Evolutionary conservation across 1,284 basidiomycete genomes (phyloP), one percentile per base, ranked within the genome.

Genomic region (Naganishia sp.): DNA sequence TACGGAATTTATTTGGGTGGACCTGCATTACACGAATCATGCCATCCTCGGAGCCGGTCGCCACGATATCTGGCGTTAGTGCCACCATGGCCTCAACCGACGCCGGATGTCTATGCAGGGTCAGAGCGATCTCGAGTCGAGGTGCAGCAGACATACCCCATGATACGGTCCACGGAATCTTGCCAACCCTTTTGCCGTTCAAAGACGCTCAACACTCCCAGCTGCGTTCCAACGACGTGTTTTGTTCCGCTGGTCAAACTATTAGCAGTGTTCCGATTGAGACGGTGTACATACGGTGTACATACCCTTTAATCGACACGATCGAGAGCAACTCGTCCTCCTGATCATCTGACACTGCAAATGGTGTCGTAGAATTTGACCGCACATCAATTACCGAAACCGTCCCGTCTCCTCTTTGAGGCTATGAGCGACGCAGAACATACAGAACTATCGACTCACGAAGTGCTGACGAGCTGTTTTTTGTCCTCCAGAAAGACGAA

Each of bases 41-140:
- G 0, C 94, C 94, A 76, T 98, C 94, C 4, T 92, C 93, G 0
- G 92, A 94, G 3, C 94, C 94, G 0, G 94, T 94, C 2, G 95
- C 85, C 64, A 97, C 85, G 36, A 84, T 80, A 71, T 84, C 83
- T 7, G 75, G 73, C 0, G 90, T 92, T 63, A 96, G 77, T 53
- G 85, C 78, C 70, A 89, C 90, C 21, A 94, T 82, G 3, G 92
- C 87, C 74, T 94, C 92, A 53, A 94, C 86, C 16, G 90, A 93
- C 69, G 90, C 85, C 6, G 92, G 92, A 77, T 94, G 92, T 2
- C 90, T 90, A 69, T 18, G 25, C 23, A 10, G 3, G 3, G 33
- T 42, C 33, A 42, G 36, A 3, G 11, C 59, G 25, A 6, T 33
- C 46, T 56, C 43, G 49, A 13, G 57, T 33, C 25, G 16, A 28